Evolutionary conservation across 306 rosid species (phyloP), one percentile per base, ranked within the genome.

Genomic region (Castanopsis chinensis): DNA sequence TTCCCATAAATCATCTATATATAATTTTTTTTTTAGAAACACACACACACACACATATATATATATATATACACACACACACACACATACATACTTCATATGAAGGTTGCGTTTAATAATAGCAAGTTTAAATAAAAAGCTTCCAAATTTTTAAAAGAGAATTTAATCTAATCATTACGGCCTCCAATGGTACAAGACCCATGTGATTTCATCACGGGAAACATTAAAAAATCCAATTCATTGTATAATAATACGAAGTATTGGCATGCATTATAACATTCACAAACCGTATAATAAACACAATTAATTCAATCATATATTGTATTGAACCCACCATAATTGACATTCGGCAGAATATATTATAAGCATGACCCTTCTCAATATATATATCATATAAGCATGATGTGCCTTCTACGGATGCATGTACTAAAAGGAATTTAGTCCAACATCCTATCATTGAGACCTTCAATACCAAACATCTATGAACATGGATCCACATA

Each of bases 161-260:
- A 53, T 55, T 80, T 90, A 87, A 87, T 86, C 83, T 83, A 89
- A 73, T 85, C 58, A 28, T 27, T 72, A 79, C 87, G 45, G 88
- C 92, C 20, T 73, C 90, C 89, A 64, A 65, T 79, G 17, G 57
- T 72, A 79, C 87, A 78, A 88, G 73, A 89, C 92, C 93, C 97
- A 91, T 89, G 97, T 92, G 96, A 87, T 86, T 86, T 86, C 90
- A 77, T 80, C 73, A 65, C 69, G 75, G 79, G 72, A 20, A 49
- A 53, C 72, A 83, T 80, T 72, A 45, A 88, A 82, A 30, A 78
- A 73, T 72, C 77, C 35, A 80, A 81, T 86, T 85, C 85, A 84
- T 71, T 74, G 86, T 77, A 85, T 75, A 76, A 76, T 81, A 82
- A 76, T 76, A 27, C 75, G 11, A 77, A 77, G 78, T 54, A 85